Percentiles rank a stretch among this genome's conserved stretches.
These are phyloP conservation scores for Ustilago crameri DNA, from an alignment of 1,284 basidiomycete species.

Conservation along the genomic window DNA sequence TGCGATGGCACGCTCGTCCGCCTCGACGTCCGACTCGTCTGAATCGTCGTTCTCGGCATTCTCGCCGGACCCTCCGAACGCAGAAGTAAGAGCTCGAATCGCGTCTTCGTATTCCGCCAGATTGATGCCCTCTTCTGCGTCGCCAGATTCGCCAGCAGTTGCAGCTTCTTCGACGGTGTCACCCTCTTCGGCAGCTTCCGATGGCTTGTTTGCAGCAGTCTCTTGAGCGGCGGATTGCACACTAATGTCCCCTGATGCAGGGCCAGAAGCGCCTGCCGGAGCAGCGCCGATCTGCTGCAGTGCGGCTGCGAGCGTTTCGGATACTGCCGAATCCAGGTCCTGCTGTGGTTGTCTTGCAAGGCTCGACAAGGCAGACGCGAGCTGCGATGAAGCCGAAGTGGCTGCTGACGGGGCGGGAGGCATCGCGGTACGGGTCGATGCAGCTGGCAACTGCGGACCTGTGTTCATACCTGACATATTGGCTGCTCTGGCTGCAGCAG, in stretches of 20 bases:
- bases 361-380: slow-evolving; percentile 48
- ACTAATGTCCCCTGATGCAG: slow-evolving; percentile 1
- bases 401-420: slow-evolving; percentile 7
- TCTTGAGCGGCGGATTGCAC: slow-evolving; percentile 5
- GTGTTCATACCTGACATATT: slow-evolving; percentile 25
- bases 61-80: slow-evolving; percentile 29
- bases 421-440: slow-evolving; percentile 11
- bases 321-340: slow-evolving; percentile 57
- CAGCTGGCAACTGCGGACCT: slow-evolving; percentile 20
- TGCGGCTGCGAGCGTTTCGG: slow-evolving; percentile 56
- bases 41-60: slow-evolving; percentile 41
- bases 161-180: slow-evolving; percentile 6
- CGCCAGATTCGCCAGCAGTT: slow-evolving; percentile 4
- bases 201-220: slow-evolving; percentile 7
- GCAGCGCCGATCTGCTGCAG: slow-evolving; percentile 53
- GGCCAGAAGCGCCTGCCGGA: slow-evolving; percentile 1
- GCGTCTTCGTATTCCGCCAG: slow-evolving; percentile 58
- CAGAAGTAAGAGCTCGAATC: slow-evolving; percentile 56
- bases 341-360: slow-evolving; percentile 37
- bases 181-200: slow-evolving; percentile 4
- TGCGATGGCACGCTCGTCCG: slow-evolving; percentile 59
- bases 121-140: slow-evolving; percentile 47
- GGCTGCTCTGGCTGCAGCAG: slow-evolving; percentile 29
- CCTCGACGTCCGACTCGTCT: slow-evolving; percentile 49
- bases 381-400: slow-evolving; percentile 22